Conservation (phyloP, 2,329 filamentous ascomycete species). For the Neurospora sp. region DNA sequence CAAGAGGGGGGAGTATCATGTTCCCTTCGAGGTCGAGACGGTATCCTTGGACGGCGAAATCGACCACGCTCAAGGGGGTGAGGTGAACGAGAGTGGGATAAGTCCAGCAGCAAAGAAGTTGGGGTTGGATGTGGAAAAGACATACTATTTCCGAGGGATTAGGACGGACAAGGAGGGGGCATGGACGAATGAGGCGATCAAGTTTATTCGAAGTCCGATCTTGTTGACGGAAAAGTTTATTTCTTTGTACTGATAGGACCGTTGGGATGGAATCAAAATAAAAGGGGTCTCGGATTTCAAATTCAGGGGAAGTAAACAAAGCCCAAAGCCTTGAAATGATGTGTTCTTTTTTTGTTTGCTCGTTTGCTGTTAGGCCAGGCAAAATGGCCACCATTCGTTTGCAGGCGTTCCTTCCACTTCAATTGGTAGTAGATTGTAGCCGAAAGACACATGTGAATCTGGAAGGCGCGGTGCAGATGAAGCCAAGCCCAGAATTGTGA, state of each 20-base stretch:
- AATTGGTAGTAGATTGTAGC: not conserved
- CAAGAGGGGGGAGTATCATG: slow-evolving; percentile 19
- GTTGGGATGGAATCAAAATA: not conserved
- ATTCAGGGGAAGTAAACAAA: not conserved
- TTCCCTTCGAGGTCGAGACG: slow-evolving; percentile 15
- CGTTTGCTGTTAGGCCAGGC: not conserved
- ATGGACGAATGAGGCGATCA: slow-evolving; percentile 13
- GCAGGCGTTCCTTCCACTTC: not conserved
- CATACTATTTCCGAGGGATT: not conserved
- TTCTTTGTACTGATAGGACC: not conserved
- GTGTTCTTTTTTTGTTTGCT: not conserved
- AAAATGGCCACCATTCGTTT: not conserved
- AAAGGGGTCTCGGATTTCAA: not conserved
- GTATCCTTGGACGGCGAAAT: not conserved
- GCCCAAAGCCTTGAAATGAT: not conserved
- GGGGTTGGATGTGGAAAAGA: slow-evolving; percentile 6
- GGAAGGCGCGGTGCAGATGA: not conserved
- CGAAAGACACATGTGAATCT: not conserved
- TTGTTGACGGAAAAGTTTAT: slow-evolving; percentile 5
- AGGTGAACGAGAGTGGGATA: not conserved
- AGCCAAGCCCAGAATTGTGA: not conserved
- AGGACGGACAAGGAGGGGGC: slow-evolving; percentile 6
- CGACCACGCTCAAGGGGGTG: not conserved
- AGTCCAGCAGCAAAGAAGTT: slow-evolving; percentile 2
- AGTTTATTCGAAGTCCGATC: slow-evolving; percentile 10